These are phyloP conservation scores for Pelargonium myrrhifolium DNA, from an alignment of 441 rosid species.

Conservation along the genomic window DNA sequence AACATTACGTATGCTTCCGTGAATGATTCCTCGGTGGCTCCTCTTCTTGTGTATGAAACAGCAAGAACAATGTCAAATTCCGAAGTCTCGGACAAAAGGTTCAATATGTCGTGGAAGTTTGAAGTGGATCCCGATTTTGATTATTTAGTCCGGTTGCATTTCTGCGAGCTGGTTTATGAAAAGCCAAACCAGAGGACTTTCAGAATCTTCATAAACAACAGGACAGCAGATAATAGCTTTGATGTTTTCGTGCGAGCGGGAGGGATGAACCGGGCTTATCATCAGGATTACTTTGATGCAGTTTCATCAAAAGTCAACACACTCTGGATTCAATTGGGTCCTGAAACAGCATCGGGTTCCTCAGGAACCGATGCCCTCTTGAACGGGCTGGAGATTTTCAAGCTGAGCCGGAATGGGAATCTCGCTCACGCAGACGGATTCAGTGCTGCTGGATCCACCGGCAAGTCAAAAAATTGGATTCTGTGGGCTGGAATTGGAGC, in stretches of 20 bases:
- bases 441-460: conserved; percentile 18
- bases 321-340: conserved; percentile 77
- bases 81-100: conserved; percentile 49
- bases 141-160: conserved; percentile 82
- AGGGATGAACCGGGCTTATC: conserved; percentile 53
- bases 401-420: conserved; percentile 56
- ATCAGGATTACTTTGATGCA: conserved; percentile 75
- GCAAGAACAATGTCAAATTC: conserved; percentile 84
- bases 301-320: conserved; percentile 37
- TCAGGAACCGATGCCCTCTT: conserved; percentile 71
- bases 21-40: conserved; percentile 57
- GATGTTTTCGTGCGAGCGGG: conserved; percentile 53
- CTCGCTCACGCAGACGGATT: conserved; percentile 36
- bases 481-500: conserved; percentile 60
- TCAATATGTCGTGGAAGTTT: conserved; percentile 90
- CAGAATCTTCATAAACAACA: conserved; percentile 72
- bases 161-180: conserved; percentile 72
- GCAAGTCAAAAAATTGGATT: conserved; percentile 31
- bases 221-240: conserved; percentile 54
- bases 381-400: conserved; percentile 87
- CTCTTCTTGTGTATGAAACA: conserved; percentile 79
- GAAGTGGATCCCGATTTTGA: conserved; percentile 54
- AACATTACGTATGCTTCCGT: conserved; percentile 45
- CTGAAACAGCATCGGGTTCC: conserved; percentile 50
- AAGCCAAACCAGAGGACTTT: conserved; percentile 66